Base-by-base conservation (phyloP, 331 rosid species). In the Saraca asoca region DNA sequence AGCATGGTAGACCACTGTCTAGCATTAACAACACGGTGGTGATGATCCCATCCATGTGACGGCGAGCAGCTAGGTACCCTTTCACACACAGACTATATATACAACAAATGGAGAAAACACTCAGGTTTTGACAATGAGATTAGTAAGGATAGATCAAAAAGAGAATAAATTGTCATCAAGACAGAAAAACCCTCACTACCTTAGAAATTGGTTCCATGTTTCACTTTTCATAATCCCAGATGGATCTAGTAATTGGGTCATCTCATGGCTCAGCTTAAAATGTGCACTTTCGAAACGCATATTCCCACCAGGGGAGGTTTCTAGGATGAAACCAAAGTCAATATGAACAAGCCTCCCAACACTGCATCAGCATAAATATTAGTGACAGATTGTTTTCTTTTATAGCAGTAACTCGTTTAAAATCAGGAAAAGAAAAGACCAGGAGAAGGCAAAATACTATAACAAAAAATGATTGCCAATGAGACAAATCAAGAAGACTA, bases 241-340 rank as follows among this genome's bases (percentile, higher is more conserved):
- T 67, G 97, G 97, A 64, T 91, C 97, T 66, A 91, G 84, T 58
- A 88, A 74, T 70, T 91, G 97, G 50, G 97, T 91, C 97, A 91
- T 91, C 74, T 91, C 97, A 45, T 91, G 97, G 88, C 97, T 91
- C 69, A 91, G 88, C 84, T 91, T 91, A 68, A 91, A 91, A 82
- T 91, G 96, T 15, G 97, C 97, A 70, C 96, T 91, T 80, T 91
- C 96, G 18, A 91, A 91, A 46, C 96, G 96, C 97, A 91, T 88
- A 64, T 91, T 91, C 45, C 95, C 95, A 69, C 97, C 97, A 0
- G 97, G 97, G 24, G 97, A 91, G 48, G 96, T 91, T 75, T 91
- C 97, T 71, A 91, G 79, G 72, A 91, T 91, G 83, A 91, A 91
- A 71, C 97, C 97, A 14, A 88, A 91, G 78, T 91, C 96, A 13